Evolutionary conservation across 192 early-diverging fungal genomes (phyloP).

Genomic region (Backusella liffmaniae): DNA sequence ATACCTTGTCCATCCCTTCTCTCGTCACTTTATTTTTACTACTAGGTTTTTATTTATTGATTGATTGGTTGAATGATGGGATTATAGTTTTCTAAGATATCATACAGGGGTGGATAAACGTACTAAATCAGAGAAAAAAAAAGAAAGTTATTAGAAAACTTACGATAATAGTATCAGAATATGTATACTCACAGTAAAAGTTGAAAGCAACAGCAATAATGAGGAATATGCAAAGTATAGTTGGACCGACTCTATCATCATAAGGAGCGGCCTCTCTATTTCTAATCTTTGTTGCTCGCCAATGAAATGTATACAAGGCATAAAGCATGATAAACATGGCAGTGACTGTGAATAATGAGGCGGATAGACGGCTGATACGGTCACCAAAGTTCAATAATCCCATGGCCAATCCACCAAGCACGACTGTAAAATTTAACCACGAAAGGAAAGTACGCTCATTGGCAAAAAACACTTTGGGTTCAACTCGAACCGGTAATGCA

Average conservation of each 20-base stretch:
- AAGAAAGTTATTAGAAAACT: background rate
- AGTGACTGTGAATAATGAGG: conserved; percentile 51
- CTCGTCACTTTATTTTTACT: background rate
- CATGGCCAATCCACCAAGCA: conserved; percentile 73
- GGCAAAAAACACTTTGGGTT: conserved; percentile 92
- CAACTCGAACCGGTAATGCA: conserved; percentile 69
- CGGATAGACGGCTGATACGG: conserved; percentile 49
- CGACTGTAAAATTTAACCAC: conserved; percentile 82
- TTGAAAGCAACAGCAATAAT: conserved; percentile 65
- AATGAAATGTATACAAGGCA: conserved; percentile 72
- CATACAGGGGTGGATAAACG: background rate
- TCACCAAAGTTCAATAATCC: conserved; percentile 84
- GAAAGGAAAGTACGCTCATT: conserved; percentile 92
- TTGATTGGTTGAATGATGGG: background rate
- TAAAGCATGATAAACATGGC: conserved; percentile 78
- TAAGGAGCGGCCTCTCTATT: conserved; percentile 74
- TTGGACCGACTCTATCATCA: conserved; percentile 75
- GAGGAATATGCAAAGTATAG: conserved; percentile 64
- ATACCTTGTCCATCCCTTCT: background rate
- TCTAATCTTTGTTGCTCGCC: conserved; percentile 75
- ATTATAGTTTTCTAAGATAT: no score
- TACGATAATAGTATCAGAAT: background rate
- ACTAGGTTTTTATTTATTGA: background rate
- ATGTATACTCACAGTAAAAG: conserved; percentile 52
- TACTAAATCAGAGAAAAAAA: background rate